Evolutionary conservation across 1,139 yeast species (phyloP).

Genomic region (Scheffersomyces titani): DNA sequence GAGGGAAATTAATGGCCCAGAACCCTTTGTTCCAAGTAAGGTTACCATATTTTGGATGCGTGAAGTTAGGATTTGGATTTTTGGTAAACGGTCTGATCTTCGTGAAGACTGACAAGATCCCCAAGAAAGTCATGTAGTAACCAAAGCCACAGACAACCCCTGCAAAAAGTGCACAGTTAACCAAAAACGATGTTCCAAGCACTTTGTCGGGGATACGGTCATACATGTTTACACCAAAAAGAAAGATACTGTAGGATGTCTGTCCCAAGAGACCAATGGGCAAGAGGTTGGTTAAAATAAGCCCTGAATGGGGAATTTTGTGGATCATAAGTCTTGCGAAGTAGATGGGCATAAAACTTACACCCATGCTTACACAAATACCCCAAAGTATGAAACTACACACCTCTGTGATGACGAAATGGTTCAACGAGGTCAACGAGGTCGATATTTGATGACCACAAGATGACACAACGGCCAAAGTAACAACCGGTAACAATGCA

Average conservation of each 20-base stretch:
- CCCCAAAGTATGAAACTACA: slow-evolving; percentile 64
- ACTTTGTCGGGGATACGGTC: slow-evolving; percentile 10
- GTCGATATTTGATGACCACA: slow-evolving; percentile 58
- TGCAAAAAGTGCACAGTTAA: background rate
- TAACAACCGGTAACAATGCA: slow-evolving; percentile 67
- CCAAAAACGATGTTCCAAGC: background rate
- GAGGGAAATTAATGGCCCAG: slow-evolving; percentile 20
- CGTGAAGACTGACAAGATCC: slow-evolving; percentile 45
- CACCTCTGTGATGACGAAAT: slow-evolving; percentile 54
- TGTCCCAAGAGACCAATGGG: slow-evolving; percentile 76
- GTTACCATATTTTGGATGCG: slow-evolving; percentile 11
- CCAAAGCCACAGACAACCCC: slow-evolving; percentile 34
- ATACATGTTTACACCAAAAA: slow-evolving; percentile 50
- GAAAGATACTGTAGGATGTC: slow-evolving; percentile 67
- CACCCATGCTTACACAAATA: slow-evolving; percentile 63
- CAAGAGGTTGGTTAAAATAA: slow-evolving; percentile 56
- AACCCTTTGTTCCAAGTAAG: slow-evolving; percentile 13
- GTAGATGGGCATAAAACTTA: slow-evolving; percentile 54
- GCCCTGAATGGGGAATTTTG: slow-evolving; percentile 54
- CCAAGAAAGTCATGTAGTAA: slow-evolving; percentile 60
- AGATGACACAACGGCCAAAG: slow-evolving; percentile 73
- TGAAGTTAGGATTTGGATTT: slow-evolving; percentile 20
- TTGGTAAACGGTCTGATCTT: slow-evolving; percentile 35
- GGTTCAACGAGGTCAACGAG: slow-evolving; percentile 38
- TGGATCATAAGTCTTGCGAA: slow-evolving; percentile 57